Conservation (phyloP, 768 basidiomycete genomes). For the Suillus luteus region DNA sequence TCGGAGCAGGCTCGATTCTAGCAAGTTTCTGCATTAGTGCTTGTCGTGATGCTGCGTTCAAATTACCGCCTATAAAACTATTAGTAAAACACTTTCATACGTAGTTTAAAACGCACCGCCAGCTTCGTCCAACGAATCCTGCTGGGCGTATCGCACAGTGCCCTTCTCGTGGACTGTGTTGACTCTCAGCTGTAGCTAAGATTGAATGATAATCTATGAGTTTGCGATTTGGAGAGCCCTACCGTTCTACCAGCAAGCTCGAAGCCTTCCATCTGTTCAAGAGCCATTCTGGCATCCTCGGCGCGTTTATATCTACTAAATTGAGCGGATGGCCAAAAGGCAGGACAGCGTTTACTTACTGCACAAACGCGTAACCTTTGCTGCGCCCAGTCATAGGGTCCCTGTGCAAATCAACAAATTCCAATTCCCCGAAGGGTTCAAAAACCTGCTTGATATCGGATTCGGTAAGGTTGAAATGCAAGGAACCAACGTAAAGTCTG, state of each 20-base stretch:
- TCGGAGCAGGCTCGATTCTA: constrained; percentile 75
- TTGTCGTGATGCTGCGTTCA: constrained; percentile 97
- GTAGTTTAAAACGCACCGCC: constrained; percentile 58
- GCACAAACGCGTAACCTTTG: constrained; percentile 98
- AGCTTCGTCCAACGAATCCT: constrained; percentile 85
- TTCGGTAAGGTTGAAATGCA: constrained; percentile 96
- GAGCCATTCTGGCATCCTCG: constrained; percentile 95
- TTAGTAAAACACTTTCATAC: constrained; percentile 15
- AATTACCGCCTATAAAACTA: constrained; percentile 75
- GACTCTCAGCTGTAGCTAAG: constrained; percentile 64
- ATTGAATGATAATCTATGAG: constrained; percentile 15
- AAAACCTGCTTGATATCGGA: constrained; percentile 99
- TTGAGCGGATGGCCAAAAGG: constrained; percentile 10
- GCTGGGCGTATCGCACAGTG: constrained; percentile 68
- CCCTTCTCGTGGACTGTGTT: constrained; percentile 95
- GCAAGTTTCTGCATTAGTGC: constrained; percentile 99
- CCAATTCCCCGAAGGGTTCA: constrained; percentile 96
- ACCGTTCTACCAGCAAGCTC: constrained; percentile 95
- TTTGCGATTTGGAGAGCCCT: constrained; percentile 29
- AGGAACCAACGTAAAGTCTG: constrained; percentile 94
- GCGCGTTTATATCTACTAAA: constrained; percentile 73
- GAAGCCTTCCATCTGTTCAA: constrained; percentile 99
- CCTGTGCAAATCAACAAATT: constrained; percentile 97
- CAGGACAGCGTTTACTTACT: constrained; percentile 53
- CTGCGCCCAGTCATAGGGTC: constrained; percentile 93